Evolutionary conservation across 371 early-diverging fungal genomes (phyloP).

Genomic region (Mucor plumbeus): DNA sequence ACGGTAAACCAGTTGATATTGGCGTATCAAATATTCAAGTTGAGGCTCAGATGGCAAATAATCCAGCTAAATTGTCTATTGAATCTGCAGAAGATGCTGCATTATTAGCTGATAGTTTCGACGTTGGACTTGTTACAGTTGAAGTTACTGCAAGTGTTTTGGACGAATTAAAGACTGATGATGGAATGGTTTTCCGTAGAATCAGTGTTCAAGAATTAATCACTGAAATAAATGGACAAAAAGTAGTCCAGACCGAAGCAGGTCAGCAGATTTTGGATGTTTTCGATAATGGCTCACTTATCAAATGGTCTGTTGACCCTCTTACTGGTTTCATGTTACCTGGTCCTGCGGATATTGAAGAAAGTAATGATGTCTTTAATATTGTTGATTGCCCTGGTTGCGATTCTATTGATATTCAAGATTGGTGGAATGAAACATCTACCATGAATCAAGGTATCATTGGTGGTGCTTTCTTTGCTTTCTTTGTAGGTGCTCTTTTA

Average conservation of each 20-base stretch:
- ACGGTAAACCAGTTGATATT: slow-evolving; percentile 64
- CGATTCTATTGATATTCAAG: slow-evolving; percentile 25
- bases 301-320: slow-evolving; percentile 55
- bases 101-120: slow-evolving; percentile 60
- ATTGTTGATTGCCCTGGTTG: slow-evolving; percentile 17
- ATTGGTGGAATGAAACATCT: slow-evolving; percentile 49
- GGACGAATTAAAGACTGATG: slow-evolving; percentile 59
- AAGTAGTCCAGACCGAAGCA: slow-evolving; percentile 72
- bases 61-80: slow-evolving; percentile 50
- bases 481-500: slow-evolving; percentile 35
- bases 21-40: slow-evolving; percentile 64
- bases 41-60: slow-evolving; percentile 61
- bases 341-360: slow-evolving; percentile 15
- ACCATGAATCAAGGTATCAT: slow-evolving; percentile 29
- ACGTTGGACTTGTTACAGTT: slow-evolving; percentile 72
- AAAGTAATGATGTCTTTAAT: neutral
- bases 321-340: slow-evolving; percentile 51
- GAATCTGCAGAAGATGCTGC: slow-evolving; percentile 58
- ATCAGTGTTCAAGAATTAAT: slow-evolving; percentile 67
- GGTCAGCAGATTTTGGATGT: slow-evolving; percentile 75
- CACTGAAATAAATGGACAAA: slow-evolving; percentile 71
- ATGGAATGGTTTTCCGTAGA: slow-evolving; percentile 60
- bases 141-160: slow-evolving; percentile 64
- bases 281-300: slow-evolving; percentile 42
- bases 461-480: slow-evolving; percentile 32